phyloP scores from a whole-genome alignment of 2,329 filamentous ascomycete species.

The Hypomyces rosellus region DNA sequence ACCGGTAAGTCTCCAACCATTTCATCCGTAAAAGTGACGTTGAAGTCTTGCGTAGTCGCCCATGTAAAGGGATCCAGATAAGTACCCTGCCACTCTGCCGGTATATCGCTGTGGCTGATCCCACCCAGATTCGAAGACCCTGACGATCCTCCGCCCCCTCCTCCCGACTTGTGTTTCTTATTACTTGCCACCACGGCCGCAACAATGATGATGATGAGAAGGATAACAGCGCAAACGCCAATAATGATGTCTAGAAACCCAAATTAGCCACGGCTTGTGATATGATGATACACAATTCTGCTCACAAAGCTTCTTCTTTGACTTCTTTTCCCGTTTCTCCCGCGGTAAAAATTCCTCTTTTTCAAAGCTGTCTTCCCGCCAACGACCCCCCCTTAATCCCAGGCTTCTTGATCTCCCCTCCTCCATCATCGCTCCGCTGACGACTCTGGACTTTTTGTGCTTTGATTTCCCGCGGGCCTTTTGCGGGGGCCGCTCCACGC shows the following conservation, averaged over 20 bases:
- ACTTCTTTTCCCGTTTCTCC: conserved; percentile 37
- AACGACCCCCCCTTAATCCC: conserved; percentile 37
- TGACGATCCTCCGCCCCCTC: conserved; percentile 21
- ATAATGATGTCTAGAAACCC: conserved; percentile 47
- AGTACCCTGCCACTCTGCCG: conserved; percentile 62
- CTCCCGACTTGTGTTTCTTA: conserved; percentile 27
- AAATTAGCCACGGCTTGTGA: conserved; percentile 15
- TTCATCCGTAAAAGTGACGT: conserved; percentile 82
- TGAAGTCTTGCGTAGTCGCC: conserved; percentile 87
- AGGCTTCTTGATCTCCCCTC: conserved; percentile 47
- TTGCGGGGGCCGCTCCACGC: conserved; percentile 15
- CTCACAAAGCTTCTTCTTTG: conserved; percentile 56
- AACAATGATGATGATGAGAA: conserved; percentile 62
- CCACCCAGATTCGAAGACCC: conserved; percentile 38
- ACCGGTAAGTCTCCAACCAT: conserved; percentile 82
- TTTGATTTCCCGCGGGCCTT: conserved; percentile 28
- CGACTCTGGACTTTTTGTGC: conserved; percentile 53
- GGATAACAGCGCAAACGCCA: conserved; percentile 45
- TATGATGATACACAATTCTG: conserved; percentile 11
- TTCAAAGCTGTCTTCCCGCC: conserved; percentile 38
- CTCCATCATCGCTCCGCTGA: conserved; percentile 63
- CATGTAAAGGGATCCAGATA: conserved; percentile 86
- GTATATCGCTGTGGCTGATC: conserved; percentile 52
- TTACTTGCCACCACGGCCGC: conserved; percentile 63
- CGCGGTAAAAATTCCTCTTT: conserved; percentile 42